Base-by-base conservation (phyloP, 768 basidiomycete species). In the Clavaria fumosa region DNA sequence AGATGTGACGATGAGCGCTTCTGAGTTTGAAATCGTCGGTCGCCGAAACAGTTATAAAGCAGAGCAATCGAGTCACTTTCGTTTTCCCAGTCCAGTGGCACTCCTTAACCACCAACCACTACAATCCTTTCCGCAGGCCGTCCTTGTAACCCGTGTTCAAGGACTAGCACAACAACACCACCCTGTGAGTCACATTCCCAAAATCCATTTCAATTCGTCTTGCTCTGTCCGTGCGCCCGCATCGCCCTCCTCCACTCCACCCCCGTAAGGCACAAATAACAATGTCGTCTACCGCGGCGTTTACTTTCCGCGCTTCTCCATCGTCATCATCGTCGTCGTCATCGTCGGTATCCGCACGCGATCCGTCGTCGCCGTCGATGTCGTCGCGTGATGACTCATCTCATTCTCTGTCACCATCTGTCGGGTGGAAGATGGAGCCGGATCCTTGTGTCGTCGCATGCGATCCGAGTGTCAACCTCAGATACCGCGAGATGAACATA, bases 401-500 rank as follows among this genome's bases (percentile, higher is more conserved):
- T 11, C 12, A 32, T 7, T 4, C 4, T 19, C n/a, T 22, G 6
- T 22, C 3, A 5, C 34, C 18, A 20, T 18, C 30, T n/a, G 30
- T 31, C 17, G 7, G n/a, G 4, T 17, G 18, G 20, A 27, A 31
- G 27, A 14, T 41, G 19, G 35, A 39, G 22, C 31, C 35, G 18
- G 23, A 41, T 31, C 21, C 23, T 19, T 26, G 31, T 18, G 15
- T 20, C 23, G 10, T 19, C 17, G 23, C 34, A 17, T 23, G 15
- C 26, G 15, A 19, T 10, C 21, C 11, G 20, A 23, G 19, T 20
- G 30, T 21, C 34, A 23, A 12, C 30, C 18, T n/a, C 18, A 22
- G 17, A 18, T 18, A 20, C 24, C 30, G 31, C 40, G 35, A 48
- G 55, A 45, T 60, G 53, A 59, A 68, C 48, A 52, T 58, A 55